phyloP scores from a whole-genome alignment of 2,329 filamentous ascomycete genomes.

The Fusarium clavum region DNA sequence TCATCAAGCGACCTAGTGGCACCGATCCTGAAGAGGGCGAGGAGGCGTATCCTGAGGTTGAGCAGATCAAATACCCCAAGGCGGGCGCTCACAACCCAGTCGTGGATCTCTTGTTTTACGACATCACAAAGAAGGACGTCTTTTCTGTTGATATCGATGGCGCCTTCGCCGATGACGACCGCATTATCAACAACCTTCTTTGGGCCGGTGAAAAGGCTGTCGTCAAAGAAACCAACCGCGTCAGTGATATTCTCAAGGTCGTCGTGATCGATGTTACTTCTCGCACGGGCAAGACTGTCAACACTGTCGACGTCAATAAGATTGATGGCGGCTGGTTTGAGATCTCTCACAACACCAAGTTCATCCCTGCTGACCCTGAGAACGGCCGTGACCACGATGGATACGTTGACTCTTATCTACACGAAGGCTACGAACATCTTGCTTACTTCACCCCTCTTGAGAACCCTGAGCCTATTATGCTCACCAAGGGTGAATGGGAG shows the following conservation, averaged over 20 bases:
- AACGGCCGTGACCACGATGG: conserved; percentile 85
- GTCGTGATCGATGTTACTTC: conserved; percentile 83
- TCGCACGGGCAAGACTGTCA: conserved; percentile 80
- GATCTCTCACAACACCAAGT: conserved; percentile 86
- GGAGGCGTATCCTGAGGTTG: conserved; percentile 90
- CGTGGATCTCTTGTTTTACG: conserved; percentile 89
- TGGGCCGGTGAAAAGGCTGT: conserved; percentile 90
- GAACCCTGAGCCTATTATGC: conserved; percentile 81
- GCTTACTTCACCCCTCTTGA: conserved; percentile 94
- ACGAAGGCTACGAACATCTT: conserved; percentile 89
- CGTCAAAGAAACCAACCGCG: conserved; percentile 91
- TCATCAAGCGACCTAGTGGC: conserved; percentile 86
- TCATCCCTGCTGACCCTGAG: conserved; percentile 82
- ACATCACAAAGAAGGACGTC: conserved; percentile 78
- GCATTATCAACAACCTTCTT: conserved; percentile 91
- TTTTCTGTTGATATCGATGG: conserved; percentile 83
- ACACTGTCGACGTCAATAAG: conserved; percentile 80
- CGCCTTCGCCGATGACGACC: conserved; percentile 82
- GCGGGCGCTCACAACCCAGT: conserved; percentile 92
- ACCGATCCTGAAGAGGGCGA: conserved; percentile 72
- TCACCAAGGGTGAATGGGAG: conserved; percentile 93
- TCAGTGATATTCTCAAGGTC: conserved; percentile 90
- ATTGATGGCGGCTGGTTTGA: conserved; percentile 99
- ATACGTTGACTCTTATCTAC: conserved; percentile 90
- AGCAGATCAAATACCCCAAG: conserved; percentile 97